Conservation (phyloP, 257 asterid genomes). For the Petrea volubilis region DNA sequence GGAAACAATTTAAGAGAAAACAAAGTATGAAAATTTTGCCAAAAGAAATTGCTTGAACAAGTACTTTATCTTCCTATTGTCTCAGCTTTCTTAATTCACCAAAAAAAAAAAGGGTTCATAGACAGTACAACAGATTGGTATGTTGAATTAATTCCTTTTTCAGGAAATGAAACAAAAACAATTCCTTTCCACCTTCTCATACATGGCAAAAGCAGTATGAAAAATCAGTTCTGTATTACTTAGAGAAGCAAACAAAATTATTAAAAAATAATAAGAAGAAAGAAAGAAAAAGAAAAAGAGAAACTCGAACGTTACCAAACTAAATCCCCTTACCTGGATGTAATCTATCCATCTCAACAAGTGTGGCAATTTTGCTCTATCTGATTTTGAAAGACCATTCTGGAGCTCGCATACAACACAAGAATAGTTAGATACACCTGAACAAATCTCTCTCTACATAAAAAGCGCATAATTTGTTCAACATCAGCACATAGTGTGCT, state of each 20-base stretch:
- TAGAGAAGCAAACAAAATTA: no score
- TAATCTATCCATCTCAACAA: slow-evolving; percentile 84
- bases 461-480: neutral
- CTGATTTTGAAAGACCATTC: slow-evolving; percentile 61
- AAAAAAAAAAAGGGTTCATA: neutral
- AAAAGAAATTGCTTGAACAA: neutral
- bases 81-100: neutral
- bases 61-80: neutral
- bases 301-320: neutral
- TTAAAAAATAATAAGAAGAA: neutral
- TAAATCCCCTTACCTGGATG: slow-evolving; percentile 62
- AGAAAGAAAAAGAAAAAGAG: neutral
- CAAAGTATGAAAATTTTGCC: neutral
- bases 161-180: neutral
- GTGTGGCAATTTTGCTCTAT: slow-evolving; percentile 65
- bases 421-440: neutral
- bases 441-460: slow-evolving; percentile 1
- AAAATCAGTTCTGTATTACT: neutral
- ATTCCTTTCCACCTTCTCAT: neutral
- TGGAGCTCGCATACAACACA: slow-evolving; percentile 24
- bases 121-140: neutral
- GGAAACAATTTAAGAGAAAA: neutral
- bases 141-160: neutral
- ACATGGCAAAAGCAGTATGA: neutral
- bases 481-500: neutral